These are phyloP conservation scores for Beauveria medogensis DNA, from an alignment of 2,329 filamentous ascomycete species.

Conservation along the genomic window DNA sequence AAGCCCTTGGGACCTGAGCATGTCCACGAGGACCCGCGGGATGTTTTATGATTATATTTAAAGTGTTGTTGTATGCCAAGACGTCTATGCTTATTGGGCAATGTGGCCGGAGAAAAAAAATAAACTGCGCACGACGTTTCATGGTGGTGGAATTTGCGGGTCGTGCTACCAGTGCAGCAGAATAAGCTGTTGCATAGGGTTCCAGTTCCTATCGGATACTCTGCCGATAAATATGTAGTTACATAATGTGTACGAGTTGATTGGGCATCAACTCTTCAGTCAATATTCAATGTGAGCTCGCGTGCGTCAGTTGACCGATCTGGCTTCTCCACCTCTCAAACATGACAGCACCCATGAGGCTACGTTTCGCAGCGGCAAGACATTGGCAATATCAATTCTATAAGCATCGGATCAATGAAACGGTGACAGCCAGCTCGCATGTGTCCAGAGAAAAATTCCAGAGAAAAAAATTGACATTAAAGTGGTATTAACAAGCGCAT, in stretches of 20 bases:
- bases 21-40: background rate
- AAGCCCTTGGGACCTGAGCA: background rate
- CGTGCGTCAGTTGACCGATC: background rate
- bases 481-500: background rate
- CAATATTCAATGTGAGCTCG: background rate
- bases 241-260: background rate
- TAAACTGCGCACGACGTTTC: background rate
- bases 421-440: background rate
- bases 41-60: background rate
- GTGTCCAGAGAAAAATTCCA: too few species aligned
- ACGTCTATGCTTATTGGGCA: background rate
- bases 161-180: background rate
- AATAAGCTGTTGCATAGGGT: background rate
- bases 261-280: background rate
- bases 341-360: background rate
- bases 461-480: background rate
- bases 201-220: background rate
- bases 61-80: background rate
- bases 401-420: background rate
- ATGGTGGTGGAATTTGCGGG: constrained; percentile 3
- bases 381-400: background rate
- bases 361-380: background rate
- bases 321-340: background rate
- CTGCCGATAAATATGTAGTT: background rate
- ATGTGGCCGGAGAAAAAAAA: background rate